Percentiles rank a stretch among this genome's conserved stretches.
phyloP scores from a whole-genome alignment of 345 rosid genomes.

The Rhizophora apiculata region DNA sequence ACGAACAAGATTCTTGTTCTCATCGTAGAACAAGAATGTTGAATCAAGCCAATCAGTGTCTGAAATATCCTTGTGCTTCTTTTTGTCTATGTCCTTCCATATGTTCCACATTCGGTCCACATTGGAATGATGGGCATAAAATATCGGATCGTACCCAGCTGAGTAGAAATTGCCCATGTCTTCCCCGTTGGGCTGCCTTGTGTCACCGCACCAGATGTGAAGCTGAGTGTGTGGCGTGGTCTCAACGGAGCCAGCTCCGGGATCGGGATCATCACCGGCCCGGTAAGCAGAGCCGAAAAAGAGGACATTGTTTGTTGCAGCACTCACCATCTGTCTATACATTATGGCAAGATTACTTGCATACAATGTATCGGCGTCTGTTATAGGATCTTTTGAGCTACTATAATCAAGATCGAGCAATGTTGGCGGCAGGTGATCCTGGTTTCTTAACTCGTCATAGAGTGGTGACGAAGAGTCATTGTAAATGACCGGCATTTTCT shows the following conservation, averaged over 20 bases:
- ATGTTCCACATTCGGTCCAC: conserved; percentile 26
- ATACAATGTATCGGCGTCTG: too few species aligned
- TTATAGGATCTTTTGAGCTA: too few species aligned
- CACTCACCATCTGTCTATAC: conserved; percentile 22
- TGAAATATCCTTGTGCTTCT: not conserved
- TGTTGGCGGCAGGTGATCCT: conserved; percentile 31
- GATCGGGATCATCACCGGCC: not conserved
- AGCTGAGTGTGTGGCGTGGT: conserved; percentile 14
- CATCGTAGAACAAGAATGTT: conserved; percentile 22
- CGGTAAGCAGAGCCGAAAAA: conserved; percentile 16
- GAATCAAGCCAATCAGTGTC: conserved; percentile 16
- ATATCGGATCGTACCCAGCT: conserved; percentile 22
- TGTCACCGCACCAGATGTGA: conserved; percentile 20
- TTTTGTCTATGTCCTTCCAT: conserved; percentile 12
- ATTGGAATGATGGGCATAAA: conserved; percentile 21
- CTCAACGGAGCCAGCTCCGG: conserved; percentile 10
- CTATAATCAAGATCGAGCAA: conserved; percentile 43
- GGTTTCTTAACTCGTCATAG: conserved; percentile 28
- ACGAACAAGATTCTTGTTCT: conserved; percentile 11
- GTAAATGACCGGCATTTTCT: conserved; percentile 45
- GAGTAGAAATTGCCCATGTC: conserved; percentile 31
- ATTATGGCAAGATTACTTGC: not conserved
- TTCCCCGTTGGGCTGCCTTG: conserved; percentile 2
- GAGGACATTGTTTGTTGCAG: conserved; percentile 5
- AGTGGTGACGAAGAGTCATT: conserved; percentile 34